Evolutionary conservation across 768 basidiomycete genomes (phyloP).

Genomic region (Leccinum uliginosum): DNA sequence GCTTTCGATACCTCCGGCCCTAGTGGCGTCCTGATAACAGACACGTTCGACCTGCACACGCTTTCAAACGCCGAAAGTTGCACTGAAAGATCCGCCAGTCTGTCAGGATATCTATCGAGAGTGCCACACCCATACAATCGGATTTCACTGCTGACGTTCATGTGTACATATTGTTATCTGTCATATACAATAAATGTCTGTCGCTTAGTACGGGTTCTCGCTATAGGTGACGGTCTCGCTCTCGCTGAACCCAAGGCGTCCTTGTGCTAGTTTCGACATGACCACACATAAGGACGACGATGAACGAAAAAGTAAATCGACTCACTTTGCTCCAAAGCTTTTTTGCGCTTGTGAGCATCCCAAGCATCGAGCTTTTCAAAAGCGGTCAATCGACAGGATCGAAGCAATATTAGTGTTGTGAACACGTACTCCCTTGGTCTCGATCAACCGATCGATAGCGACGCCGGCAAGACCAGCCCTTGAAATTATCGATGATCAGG

Average conservation of each 20-base stretch:
- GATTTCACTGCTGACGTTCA: background rate
- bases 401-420: background rate
- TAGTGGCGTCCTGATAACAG: too few species aligned
- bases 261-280: background rate
- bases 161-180: background rate
- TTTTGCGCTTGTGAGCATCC: background rate
- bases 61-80: too few species aligned
- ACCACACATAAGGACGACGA: background rate
- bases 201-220: background rate
- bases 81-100: too few species aligned
- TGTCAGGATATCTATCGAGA: too few species aligned
- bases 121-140: too few species aligned
- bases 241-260: background rate
- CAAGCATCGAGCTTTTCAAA: conserved; percentile 2
- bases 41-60: too few species aligned
- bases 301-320: background rate
- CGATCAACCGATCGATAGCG: conserved; percentile 2
- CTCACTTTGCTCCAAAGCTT: background rate
- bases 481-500: background rate
- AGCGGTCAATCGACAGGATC: background rate
- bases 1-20: too few species aligned
- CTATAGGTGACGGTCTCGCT: background rate
- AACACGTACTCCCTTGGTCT: conserved; percentile 21
- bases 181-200: background rate
- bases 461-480: conserved; percentile 12